phyloP scores from a whole-genome alignment of 2,329 filamentous ascomycete genomes.

The Diaporthe citrichinensis region DNA sequence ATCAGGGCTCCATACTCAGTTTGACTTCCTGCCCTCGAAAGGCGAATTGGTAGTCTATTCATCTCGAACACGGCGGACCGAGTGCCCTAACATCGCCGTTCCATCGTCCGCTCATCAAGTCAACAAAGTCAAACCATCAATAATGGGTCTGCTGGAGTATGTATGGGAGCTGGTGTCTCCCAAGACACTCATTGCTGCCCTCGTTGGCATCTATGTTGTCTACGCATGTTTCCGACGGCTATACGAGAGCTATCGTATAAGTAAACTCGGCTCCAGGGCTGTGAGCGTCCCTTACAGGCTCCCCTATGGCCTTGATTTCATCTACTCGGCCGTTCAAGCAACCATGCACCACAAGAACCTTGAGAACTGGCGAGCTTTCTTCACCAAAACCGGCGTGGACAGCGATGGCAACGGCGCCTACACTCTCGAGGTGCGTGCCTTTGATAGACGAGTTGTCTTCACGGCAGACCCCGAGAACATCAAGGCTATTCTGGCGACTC shows the following conservation, averaged over 20 bases:
- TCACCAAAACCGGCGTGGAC: conserved; percentile 60
- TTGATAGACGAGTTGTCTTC: conserved; percentile 75
- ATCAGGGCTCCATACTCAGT: not conserved
- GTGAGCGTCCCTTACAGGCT: conserved; percentile 52
- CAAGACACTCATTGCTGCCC: conserved; percentile 54
- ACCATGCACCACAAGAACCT: conserved; percentile 69
- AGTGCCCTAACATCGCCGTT: not conserved
- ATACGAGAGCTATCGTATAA: conserved; percentile 60
- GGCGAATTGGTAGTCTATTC: not conserved
- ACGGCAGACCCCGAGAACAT: conserved; percentile 91
- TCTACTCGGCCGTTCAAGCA: conserved; percentile 68
- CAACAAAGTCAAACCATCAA: conserved; percentile 32
- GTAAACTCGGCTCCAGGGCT: conserved; percentile 60
- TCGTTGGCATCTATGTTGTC: conserved; percentile 55
- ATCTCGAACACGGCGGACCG: not conserved
- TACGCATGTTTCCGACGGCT: conserved; percentile 56
- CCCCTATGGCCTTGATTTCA: conserved; percentile 76
- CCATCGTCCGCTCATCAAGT: not conserved
- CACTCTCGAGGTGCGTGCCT: conserved; percentile 72
- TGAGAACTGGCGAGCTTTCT: conserved; percentile 71
- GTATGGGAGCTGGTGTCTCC: conserved; percentile 61
- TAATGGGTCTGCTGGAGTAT: conserved; percentile 66
- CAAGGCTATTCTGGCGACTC: conserved; percentile 89
- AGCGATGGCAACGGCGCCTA: conserved; percentile 67
- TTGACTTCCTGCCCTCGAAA: not conserved